Evolutionary conservation across 129 eudicot species (phyloP).

Genomic region (Chrysanthemum seticuspe): DNA sequence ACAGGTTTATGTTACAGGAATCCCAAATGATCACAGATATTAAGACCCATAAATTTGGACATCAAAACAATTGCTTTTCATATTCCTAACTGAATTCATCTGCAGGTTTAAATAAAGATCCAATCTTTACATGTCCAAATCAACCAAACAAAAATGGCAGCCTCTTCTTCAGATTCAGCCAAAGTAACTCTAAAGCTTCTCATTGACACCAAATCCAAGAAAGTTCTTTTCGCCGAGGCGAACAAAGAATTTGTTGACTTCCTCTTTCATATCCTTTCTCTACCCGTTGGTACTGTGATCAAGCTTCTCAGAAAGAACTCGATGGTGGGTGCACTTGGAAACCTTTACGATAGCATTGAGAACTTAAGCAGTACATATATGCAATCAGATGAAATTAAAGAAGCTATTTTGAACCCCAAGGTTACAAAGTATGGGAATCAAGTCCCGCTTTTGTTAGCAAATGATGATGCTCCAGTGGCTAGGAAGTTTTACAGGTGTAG

Average conservation of each 20-base stretch:
- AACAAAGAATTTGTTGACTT: conserved; percentile 33
- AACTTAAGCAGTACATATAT: conserved; percentile 21
- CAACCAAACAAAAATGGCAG: conserved; percentile 18
- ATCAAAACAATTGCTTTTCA: conserved; percentile 3
- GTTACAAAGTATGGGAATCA: not conserved
- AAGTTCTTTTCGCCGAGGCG: conserved; percentile 49
- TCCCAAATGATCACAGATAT: not conserved
- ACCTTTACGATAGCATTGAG: conserved; percentile 34
- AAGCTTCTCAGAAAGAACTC: conserved; percentile 26
- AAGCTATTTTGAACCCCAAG: conserved; percentile 35
- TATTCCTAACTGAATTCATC: conserved; percentile 15
- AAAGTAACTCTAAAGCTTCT: conserved; percentile 38
- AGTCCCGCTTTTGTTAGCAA: conserved; percentile 22
- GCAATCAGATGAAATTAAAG: conserved; percentile 21
- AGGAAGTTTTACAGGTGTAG: conserved; percentile 24
- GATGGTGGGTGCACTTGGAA: conserved; percentile 38
- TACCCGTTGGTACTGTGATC: conserved; percentile 33
- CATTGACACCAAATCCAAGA: conserved; percentile 31
- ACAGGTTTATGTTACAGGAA: not conserved
- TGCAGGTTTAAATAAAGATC: conserved; percentile 8
- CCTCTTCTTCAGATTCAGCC: conserved; percentile 14
- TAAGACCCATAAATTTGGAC: conserved; percentile 8
- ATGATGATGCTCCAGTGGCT: not conserved
- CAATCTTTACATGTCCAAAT: not conserved
- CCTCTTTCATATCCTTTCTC: conserved; percentile 33